phyloP scores from a whole-genome alignment of 345 rosid species.

The Rhodamnia rubescens region DNA sequence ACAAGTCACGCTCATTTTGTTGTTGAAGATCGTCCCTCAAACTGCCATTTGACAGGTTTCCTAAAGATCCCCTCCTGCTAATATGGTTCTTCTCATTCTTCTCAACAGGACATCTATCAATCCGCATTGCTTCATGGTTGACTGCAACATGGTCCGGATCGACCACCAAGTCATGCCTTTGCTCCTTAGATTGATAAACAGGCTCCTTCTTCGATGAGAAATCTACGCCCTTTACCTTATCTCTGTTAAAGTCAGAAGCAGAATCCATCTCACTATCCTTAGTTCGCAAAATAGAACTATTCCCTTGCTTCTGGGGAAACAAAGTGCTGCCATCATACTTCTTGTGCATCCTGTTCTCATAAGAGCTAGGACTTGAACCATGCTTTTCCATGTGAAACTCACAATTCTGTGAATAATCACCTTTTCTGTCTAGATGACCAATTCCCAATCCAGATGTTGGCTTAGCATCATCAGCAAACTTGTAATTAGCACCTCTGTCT shows the following conservation, averaged over 20 bases:
- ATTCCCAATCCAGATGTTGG: constrained; percentile 2
- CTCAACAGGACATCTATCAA: constrained; percentile 6
- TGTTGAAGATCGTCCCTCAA: constrained; percentile 1
- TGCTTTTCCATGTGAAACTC: background rate
- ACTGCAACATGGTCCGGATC: background rate
- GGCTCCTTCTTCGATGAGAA: constrained; percentile 4
- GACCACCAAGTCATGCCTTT: constrained; percentile 2
- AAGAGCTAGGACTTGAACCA: background rate
- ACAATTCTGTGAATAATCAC: constrained; percentile 1
- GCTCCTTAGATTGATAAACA: constrained; percentile 9
- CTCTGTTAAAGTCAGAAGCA: constrained; percentile 5
- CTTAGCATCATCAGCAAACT: constrained; percentile 1
- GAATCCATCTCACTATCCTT: constrained; percentile 11
- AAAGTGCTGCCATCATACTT: constrained; percentile 1
- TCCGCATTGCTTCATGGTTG: background rate
- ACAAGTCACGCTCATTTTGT: constrained; percentile 8
- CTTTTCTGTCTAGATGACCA: constrained; percentile 1
- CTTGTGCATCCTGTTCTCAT: constrained; percentile 5
- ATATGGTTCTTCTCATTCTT: constrained; percentile 11
- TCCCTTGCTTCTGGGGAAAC: constrained; percentile 3
- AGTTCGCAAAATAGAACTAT: background rate
- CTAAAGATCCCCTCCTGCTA: constrained; percentile 1
- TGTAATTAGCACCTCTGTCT: background rate
- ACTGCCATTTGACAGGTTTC: background rate
- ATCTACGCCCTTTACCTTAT: constrained; percentile 8